Evolutionary conservation across 176 grass and related monocot genomes (phyloP).

Genomic region (Oryza glaberrima): DNA sequence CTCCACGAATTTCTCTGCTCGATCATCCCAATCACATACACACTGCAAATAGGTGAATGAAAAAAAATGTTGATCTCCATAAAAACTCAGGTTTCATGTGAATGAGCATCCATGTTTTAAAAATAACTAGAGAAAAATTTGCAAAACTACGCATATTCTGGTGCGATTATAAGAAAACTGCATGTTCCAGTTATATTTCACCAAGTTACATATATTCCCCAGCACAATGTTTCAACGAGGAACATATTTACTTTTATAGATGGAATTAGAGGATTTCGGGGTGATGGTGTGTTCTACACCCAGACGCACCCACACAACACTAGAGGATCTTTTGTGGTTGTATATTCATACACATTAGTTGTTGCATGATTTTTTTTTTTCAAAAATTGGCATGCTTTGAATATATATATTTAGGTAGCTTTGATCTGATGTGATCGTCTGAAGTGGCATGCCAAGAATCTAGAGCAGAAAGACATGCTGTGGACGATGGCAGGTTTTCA

Average conservation of each 20-base stretch:
- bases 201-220: background rate
- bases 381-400: background rate
- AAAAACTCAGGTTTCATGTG: background rate
- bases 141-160: no score
- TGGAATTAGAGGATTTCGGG: background rate
- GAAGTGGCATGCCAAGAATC: no score
- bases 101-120: background rate
- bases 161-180: no score
- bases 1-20: constrained; percentile 52
- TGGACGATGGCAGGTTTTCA: no score
- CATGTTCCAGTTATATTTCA: background rate
- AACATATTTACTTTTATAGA: background rate
- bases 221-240: background rate
- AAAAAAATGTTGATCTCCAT: background rate
- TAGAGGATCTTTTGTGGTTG: background rate
- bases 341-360: background rate
- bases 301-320: background rate
- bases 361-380: background rate
- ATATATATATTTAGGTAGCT: background rate
- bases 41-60: constrained; percentile 47
- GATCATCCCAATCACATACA: constrained; percentile 69
- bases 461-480: no score
- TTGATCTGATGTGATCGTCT: background rate
- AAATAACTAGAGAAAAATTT: no score
- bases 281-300: background rate